A percentile compares a stretch with the other conserved stretches of the same genome.
phyloP scores from a whole-genome alignment of 768 basidiomycete species.

The Podaxis mareebaensis region DNA sequence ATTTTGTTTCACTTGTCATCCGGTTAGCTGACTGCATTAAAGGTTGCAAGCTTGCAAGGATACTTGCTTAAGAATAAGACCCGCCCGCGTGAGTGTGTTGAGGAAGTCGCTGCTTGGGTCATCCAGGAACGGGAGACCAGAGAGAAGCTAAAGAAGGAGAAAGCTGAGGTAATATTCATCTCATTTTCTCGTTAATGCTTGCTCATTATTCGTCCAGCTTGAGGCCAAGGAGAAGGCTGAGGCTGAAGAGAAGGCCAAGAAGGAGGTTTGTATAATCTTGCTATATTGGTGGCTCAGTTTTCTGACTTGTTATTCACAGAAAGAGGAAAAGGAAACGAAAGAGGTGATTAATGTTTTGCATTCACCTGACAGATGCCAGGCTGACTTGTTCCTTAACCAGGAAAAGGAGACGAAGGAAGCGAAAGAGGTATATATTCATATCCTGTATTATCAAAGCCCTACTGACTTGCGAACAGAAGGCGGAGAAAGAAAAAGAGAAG shows the following conservation, averaged over 20 bases:
- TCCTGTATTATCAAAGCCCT: slow-evolving; percentile 16
- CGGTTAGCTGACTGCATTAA: slow-evolving; percentile 7
- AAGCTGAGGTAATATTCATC: slow-evolving; percentile 46
- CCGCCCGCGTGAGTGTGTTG: slow-evolving; percentile 82
- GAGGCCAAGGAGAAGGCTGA: slow-evolving; percentile 83
- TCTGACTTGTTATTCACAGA: slow-evolving; percentile 12
- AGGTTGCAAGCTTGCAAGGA: slow-evolving; percentile 85
- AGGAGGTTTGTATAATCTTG: slow-evolving; percentile 42
- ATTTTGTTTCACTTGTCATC: background rate
- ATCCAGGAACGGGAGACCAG: slow-evolving; percentile 80
- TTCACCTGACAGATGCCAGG: background rate
- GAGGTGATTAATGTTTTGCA: slow-evolving; percentile 32
- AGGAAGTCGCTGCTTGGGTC: slow-evolving; percentile 78
- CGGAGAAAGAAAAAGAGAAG: slow-evolving; percentile 31
- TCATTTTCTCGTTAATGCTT: slow-evolving; percentile 18
- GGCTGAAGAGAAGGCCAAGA: slow-evolving; percentile 61
- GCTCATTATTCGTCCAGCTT: slow-evolving; percentile 44
- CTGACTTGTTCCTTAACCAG: background rate
- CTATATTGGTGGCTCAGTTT: slow-evolving; percentile 8
- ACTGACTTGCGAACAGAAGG: slow-evolving; percentile 46
- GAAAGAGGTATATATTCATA: slow-evolving; percentile 47
- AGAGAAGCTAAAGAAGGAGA: slow-evolving; percentile 84
- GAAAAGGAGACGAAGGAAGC: slow-evolving; percentile 54
- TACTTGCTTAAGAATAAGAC: slow-evolving; percentile 90
- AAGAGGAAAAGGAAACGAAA: slow-evolving; percentile 30